Conservation (phyloP, 2,329 filamentous ascomycete species). For the Aspergillus ochraceoroseus region DNA sequence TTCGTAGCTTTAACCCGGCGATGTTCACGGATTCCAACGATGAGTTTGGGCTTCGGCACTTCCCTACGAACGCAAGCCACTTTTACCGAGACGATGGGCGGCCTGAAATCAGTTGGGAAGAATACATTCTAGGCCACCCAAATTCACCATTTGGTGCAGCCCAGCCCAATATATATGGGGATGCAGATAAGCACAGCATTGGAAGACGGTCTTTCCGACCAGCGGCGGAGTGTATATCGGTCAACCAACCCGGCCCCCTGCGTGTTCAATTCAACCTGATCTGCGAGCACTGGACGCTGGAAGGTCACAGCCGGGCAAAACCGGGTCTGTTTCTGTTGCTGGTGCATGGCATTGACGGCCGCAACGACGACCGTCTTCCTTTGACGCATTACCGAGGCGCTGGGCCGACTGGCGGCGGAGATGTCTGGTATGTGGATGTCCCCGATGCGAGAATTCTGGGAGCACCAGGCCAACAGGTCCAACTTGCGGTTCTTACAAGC, state of each 20-base stretch:
- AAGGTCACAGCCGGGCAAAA: conserved; percentile 58
- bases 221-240: conserved; percentile 53
- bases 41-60: conserved; percentile 75
- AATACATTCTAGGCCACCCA: conserved; percentile 66
- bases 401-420: conserved; percentile 59
- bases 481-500: conserved; percentile 57
- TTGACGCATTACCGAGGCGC: conserved; percentile 52
- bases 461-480: conserved; percentile 62
- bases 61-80: conserved; percentile 61
- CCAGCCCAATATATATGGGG: conserved; percentile 46
- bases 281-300: conserved; percentile 79
- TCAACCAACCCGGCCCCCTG: conserved; percentile 54
- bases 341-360: conserved; percentile 62
- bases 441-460: conserved; percentile 58
- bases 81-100: conserved; percentile 73
- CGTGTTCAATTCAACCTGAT: conserved; percentile 75
- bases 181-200: conserved; percentile 49
- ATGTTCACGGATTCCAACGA: conserved; percentile 65
- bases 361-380: conserved; percentile 62
- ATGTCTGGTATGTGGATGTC: conserved; percentile 77
- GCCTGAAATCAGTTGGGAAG: conserved; percentile 63
- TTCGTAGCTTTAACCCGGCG: conserved; percentile 61
- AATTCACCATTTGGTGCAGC: conserved; percentile 43
- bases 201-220: conserved; percentile 59
- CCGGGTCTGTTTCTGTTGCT: conserved; percentile 62